Evolutionary conservation across 176 grass and related monocot species (phyloP).

Genomic region (Oryza longistaminata): DNA sequence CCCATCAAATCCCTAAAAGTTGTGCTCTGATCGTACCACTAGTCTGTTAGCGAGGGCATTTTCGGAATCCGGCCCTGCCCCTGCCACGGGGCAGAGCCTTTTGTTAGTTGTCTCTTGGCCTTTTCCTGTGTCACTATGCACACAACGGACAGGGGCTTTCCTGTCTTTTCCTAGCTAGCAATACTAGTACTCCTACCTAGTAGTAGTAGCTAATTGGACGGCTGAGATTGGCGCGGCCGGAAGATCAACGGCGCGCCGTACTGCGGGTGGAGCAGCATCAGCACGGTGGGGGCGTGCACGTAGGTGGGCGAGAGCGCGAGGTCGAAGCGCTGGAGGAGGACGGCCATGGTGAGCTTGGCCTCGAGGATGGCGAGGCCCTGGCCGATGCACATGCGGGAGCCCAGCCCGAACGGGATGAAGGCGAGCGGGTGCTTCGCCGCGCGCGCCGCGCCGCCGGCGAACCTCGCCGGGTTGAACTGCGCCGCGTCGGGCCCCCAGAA

Average conservation of each 20-base stretch:
- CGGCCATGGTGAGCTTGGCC: constrained; percentile 67
- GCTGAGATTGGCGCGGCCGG: constrained; percentile 24
- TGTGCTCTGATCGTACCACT: constrained; percentile 10
- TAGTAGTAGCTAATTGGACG: background rate
- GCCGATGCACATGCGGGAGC: constrained; percentile 78
- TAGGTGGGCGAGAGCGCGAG: constrained; percentile 60
- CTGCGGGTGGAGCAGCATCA: constrained; percentile 88
- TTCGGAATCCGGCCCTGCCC: constrained; percentile 31
- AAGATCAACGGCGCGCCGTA: constrained; percentile 84
- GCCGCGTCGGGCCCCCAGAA: constrained; percentile 63
- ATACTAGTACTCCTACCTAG: background rate
- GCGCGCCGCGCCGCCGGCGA: constrained; percentile 39
- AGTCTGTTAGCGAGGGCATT: constrained; percentile 45
- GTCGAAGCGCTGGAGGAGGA: constrained; percentile 66
- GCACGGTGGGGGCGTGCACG: constrained; percentile 79
- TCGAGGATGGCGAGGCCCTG: constrained; percentile 77
- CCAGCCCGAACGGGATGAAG: constrained; percentile 75
- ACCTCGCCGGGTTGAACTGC: constrained; percentile 58
- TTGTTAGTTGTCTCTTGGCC: constrained; percentile 21
- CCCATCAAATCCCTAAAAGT: constrained; percentile 41
- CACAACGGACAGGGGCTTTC: background rate
- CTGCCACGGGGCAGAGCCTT: background rate
- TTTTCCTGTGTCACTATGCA: background rate
- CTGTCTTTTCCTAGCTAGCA: constrained; percentile 5
- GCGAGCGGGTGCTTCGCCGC: constrained; percentile 63